Percentiles rank a stretch among this genome's conserved stretches.
Conservation (phyloP, 108 stramenopile genomes). For the Nannochloropsis gaditana region DNA sequence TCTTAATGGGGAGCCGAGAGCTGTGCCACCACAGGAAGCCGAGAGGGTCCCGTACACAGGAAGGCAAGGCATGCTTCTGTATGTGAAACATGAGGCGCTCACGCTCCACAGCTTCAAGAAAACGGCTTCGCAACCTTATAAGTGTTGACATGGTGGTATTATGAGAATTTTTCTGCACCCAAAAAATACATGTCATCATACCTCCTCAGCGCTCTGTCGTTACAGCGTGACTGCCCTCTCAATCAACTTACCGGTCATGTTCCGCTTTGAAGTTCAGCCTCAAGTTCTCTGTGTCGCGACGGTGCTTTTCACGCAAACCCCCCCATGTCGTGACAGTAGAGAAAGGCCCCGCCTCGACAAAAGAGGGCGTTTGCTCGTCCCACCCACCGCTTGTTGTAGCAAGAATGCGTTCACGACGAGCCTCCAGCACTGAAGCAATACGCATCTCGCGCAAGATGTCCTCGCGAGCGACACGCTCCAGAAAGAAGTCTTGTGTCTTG, state of each 20-base stretch:
- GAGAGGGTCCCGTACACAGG: not conserved
- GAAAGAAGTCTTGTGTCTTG: not conserved
- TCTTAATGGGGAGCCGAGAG: slow-evolving; percentile 3
- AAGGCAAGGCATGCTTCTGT: not conserved
- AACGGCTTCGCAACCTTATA: not conserved
- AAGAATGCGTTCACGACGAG: not conserved
- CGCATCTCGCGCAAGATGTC: not conserved
- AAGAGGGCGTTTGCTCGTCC: not conserved
- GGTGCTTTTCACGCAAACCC: not conserved
- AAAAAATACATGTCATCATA: not conserved
- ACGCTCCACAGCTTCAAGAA: not conserved
- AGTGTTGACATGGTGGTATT: not conserved
- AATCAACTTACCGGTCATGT: not conserved
- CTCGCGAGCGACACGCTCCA: not conserved
- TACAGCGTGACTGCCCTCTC: not conserved
- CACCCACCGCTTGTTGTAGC: not conserved
- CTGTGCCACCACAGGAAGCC: slow-evolving; percentile 14
- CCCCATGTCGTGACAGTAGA: not conserved
- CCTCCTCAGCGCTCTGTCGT: not conserved
- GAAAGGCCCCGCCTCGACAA: not conserved
- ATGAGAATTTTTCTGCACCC: not conserved
- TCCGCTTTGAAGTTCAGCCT: not conserved
- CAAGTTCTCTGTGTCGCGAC: not conserved
- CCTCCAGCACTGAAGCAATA: not conserved
- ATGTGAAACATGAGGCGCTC: slow-evolving; percentile 6